phyloP scores from a whole-genome alignment of 768 basidiomycete genomes.

The Psilocybe tampanensis region DNA sequence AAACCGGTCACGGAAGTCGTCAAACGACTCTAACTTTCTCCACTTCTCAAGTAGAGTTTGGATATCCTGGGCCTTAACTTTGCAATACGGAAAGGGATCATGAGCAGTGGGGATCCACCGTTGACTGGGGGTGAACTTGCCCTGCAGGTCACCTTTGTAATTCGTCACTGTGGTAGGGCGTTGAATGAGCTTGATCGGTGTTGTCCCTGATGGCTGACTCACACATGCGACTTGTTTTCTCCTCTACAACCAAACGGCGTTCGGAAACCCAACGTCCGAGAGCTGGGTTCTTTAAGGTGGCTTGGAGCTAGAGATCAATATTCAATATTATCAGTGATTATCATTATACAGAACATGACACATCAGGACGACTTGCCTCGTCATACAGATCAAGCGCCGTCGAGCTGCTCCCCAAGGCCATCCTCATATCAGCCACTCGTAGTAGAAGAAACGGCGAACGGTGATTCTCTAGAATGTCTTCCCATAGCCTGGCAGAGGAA shows the following conservation, averaged over 20 bases:
- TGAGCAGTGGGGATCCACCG: not conserved
- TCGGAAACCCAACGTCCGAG: too few species aligned
- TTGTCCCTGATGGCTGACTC: too few species aligned
- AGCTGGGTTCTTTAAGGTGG: not conserved
- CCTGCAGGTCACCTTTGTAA: not conserved
- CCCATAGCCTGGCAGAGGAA: not conserved
- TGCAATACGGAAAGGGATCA: conserved; percentile 14
- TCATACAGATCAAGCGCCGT: conserved; percentile 15
- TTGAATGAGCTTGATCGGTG: too few species aligned
- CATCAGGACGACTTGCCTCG: too few species aligned
- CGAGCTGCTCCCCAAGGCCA: conserved; percentile 12
- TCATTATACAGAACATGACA: not conserved
- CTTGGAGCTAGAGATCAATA: too few species aligned
- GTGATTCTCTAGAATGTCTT: conserved; percentile 11
- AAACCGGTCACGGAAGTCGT: conserved; percentile 1
- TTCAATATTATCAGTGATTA: too few species aligned
- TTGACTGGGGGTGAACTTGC: not conserved
- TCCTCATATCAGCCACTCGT: conserved; percentile 20
- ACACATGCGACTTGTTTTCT: too few species aligned
- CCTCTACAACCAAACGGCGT: too few species aligned
- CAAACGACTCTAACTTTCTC: not conserved
- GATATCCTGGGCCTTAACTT: conserved; percentile 8
- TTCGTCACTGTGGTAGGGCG: not conserved
- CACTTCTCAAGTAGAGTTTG: conserved; percentile 4
- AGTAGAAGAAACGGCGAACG: conserved; percentile 17